phyloP scores from a whole-genome alignment of 78 protist genomes.

The Cavenderia fasciculata region DNA sequence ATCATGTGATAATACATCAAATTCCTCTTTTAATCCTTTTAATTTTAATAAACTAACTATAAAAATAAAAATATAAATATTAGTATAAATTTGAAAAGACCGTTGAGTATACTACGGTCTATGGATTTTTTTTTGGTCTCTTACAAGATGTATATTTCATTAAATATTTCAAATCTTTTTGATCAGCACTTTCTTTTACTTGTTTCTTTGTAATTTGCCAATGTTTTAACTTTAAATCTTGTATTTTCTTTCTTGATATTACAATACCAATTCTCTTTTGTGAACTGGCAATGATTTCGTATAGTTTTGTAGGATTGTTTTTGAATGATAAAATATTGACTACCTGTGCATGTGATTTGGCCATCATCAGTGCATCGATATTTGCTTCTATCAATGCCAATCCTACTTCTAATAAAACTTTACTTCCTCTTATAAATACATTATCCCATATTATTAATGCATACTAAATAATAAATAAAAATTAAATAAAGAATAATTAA shows the following conservation, averaged over 20 bases:
- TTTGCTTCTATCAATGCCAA: constrained; percentile 52
- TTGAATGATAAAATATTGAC: background rate
- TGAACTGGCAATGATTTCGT: background rate
- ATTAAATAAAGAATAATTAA: background rate
- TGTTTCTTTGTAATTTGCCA: constrained; percentile 64
- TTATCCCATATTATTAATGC: constrained; percentile 73
- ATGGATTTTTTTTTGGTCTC: background rate
- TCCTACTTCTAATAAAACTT: constrained; percentile 53
- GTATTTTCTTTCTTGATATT: constrained; percentile 52
- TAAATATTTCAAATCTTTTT: constrained; percentile 32
- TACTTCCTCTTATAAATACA: constrained; percentile 41
- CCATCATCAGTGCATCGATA: constrained; percentile 10
- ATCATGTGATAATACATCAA: constrained; percentile 50
- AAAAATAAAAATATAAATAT: too few relatives aligned
- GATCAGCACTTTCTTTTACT: constrained; percentile 44
- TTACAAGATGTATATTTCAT: constrained; percentile 31
- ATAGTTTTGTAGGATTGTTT: background rate
- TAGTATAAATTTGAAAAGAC: too few relatives aligned
- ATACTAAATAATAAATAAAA: background rate
- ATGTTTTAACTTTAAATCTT: constrained; percentile 55
- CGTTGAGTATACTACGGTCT: too few relatives aligned
- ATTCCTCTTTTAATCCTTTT: constrained; percentile 49
- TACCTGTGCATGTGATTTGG: constrained; percentile 36
- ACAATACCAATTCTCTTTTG: constrained; percentile 66
- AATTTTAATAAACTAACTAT: constrained; percentile 24